Conservation (phyloP, 2,329 filamentous ascomycete species). For the Metarhizium album region DNA sequence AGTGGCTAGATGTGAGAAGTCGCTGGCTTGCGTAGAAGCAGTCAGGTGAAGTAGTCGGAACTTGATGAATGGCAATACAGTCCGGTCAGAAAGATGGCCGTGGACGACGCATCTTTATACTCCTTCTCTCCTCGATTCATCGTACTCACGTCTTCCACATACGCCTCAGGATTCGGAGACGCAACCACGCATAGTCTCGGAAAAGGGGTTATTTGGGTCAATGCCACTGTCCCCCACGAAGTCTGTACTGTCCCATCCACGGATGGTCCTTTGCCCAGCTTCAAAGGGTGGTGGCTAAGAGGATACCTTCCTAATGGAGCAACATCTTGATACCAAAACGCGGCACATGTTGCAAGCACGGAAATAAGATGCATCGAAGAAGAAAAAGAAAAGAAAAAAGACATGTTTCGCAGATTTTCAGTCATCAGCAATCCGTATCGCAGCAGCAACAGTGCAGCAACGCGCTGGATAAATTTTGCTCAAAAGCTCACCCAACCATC, state of each 20-base stretch:
- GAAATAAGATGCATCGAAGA: background rate
- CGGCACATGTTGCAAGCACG: background rate
- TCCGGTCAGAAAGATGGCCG: background rate
- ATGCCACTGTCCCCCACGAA: background rate
- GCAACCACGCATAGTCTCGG: background rate
- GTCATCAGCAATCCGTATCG: too few relatives aligned
- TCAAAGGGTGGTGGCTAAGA: background rate
- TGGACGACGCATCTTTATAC: background rate
- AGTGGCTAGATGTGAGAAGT: too few relatives aligned
- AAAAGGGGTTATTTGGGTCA: background rate
- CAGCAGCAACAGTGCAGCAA: too few relatives aligned
- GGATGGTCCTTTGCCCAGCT: background rate
- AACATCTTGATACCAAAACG: background rate
- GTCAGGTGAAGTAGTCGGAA: background rate
- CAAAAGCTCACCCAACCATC: too few relatives aligned
- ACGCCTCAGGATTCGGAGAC: background rate
- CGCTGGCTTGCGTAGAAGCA: background rate
- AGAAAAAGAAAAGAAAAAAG: too few relatives aligned
- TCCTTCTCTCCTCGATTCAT: background rate
- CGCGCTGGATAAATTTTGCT: too few relatives aligned
- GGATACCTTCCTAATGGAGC: background rate
- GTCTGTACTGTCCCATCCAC: background rate
- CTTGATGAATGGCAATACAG: background rate
- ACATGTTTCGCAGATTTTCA: too few relatives aligned
- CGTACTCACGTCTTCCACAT: background rate